Evolutionary conservation across 257 asterid genomes (phyloP).

Genomic region (Solanum ahanhuiri): DNA sequence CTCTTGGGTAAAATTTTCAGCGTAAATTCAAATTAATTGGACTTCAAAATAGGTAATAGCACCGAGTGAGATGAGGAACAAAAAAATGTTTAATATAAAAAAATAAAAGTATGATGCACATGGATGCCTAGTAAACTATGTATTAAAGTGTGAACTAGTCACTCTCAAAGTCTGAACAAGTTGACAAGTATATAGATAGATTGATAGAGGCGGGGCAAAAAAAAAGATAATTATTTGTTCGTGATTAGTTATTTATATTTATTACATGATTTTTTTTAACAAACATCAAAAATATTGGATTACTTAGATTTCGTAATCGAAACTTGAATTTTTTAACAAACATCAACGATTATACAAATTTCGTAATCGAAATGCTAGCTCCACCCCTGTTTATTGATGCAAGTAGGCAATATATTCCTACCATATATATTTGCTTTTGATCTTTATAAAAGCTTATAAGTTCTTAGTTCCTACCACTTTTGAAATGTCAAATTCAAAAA

Average conservation of each 20-base stretch:
- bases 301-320: fast-evolving
- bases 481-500: neutral
- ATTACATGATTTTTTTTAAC: neutral
- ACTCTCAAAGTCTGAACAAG: neutral
- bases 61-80: neutral
- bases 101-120: neutral
- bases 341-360: fast-evolving
- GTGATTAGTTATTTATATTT: neutral
- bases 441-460: neutral
- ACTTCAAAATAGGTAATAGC: too few relatives aligned
- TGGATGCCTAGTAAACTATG: neutral
- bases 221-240: too few relatives aligned
- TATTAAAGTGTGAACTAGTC: neutral
- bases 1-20: too few relatives aligned
- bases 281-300: neutral
- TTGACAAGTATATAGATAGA: neutral
- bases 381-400: neutral
- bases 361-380: neutral
- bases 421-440: neutral
- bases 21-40: too few relatives aligned
- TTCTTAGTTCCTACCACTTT: neutral
- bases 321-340: too few relatives aligned
- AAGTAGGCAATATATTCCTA: neutral
- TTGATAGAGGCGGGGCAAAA: too few relatives aligned
- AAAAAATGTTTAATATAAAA: neutral